A percentile compares a stretch with the other conserved stretches of the same genome.
Evolutionary conservation across 179 eudicot species (phyloP).

Genomic region (Patellifolia procumbens): DNA sequence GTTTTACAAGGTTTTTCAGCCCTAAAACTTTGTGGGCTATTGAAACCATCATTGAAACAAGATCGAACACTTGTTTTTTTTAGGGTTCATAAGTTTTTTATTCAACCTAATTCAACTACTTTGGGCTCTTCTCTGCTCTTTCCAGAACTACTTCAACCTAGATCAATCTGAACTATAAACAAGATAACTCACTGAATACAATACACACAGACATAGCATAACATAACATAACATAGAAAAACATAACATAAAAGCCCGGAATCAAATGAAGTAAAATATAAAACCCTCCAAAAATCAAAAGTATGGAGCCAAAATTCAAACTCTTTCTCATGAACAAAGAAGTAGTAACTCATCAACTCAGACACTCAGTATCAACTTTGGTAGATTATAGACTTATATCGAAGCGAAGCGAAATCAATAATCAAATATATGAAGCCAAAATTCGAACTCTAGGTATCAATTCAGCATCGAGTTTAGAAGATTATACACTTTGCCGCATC

Average conservation of each 20-base stretch:
- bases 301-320: slow-evolving; percentile 28
- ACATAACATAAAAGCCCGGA: slow-evolving; percentile 14
- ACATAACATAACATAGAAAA: background rate
- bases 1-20: background rate
- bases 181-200: background rate
- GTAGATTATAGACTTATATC: too few species aligned
- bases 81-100: slow-evolving; percentile 18
- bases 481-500: too few species aligned
- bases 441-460: too few species aligned
- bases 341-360: background rate
- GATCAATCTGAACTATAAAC: slow-evolving; percentile 6
- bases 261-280: background rate
- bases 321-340: background rate
- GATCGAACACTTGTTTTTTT: slow-evolving; percentile 18
- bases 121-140: background rate
- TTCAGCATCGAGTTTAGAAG: too few species aligned
- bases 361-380: too few species aligned
- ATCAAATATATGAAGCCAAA: too few species aligned
- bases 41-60: background rate
- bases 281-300: slow-evolving; percentile 3
- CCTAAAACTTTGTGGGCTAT: slow-evolving; percentile 22
- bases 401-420: too few species aligned
- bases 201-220: background rate
- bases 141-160: slow-evolving; percentile 8
- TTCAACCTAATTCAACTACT: background rate